Evolutionary conservation across 139 green algal species (phyloP), one percentile per base, ranked within the genome.

Genomic region (Dunaliella primolecta): DNA sequence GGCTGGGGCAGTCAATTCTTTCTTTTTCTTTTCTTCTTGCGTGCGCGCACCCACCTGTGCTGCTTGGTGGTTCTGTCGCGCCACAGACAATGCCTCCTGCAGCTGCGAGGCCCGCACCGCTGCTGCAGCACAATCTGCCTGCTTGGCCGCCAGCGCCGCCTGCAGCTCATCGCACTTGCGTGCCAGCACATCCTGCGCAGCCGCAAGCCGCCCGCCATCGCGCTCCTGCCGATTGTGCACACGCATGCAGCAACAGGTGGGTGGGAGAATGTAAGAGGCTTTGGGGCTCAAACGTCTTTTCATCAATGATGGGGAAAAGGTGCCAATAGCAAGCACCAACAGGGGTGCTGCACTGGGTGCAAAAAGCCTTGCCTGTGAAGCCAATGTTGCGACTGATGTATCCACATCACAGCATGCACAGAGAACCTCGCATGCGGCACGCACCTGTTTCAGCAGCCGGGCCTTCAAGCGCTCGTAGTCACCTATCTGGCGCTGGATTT

Each of bases 401-500:
- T n/a, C n/a, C n/a, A n/a, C n/a, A n/a, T n/a, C n/a, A n/a, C n/a
- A n/a, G n/a, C n/a, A n/a, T n/a, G n/a, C n/a, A n/a, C n/a, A n/a
- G n/a, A n/a, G n/a, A n/a, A n/a, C n/a, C n/a, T n/a, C n/a, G 72
- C 72, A 32, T 25, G 72, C 72, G 24, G 3, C 72, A 15, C 46
- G 15, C 46, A 64, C 46, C 46, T 64, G 46, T 21, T 77, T 7
- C 27, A 77, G 25, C 25, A 77, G 81, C 27, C 85, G 74, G 30
- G 81, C 80, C 81, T 88, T 88, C 36, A 88, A 81, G 25, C 76
- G 75, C 81, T 88, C 75, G 76, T 88, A 88, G 81, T 88, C 85
- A 0, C 72, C 81, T 0, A 88, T 88, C 75, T 88, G 85, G 34
- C 81, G 74, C 36, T 81, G 36, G 23, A 88, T 88, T 70, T 88